Evolutionary conservation across 1,284 basidiomycete genomes (phyloP).

Genomic region (Austropuccinia psidii): DNA sequence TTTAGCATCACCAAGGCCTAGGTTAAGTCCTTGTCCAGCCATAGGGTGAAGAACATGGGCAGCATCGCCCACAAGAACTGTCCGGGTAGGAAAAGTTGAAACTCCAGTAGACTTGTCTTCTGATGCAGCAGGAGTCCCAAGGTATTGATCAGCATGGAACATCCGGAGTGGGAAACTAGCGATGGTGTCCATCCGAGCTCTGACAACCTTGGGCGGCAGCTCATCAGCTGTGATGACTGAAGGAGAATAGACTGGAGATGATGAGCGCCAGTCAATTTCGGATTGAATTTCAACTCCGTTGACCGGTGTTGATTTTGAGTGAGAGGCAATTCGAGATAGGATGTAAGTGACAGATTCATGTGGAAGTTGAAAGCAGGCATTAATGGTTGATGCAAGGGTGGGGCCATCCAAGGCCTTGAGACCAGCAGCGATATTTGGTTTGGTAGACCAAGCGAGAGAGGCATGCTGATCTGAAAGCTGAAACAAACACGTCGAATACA

Average conservation of each 20-base stretch:
- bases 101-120: constrained; percentile 10
- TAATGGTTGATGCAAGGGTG: constrained; percentile 68
- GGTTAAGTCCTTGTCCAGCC: constrained; percentile 93
- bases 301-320: not conserved
- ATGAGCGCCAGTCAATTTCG: constrained; percentile 35
- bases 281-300: not conserved
- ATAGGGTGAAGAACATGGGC: constrained; percentile 93
- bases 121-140: constrained; percentile 53
- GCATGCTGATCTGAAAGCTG: constrained; percentile 61
- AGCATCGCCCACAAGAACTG: constrained; percentile 87
- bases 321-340: constrained; percentile 11
- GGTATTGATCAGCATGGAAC: constrained; percentile 78
- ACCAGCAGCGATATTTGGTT: constrained; percentile 64
- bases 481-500: constrained; percentile 4
- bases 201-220: constrained; percentile 69
- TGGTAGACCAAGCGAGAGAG: constrained; percentile 93
- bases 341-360: constrained; percentile 57
- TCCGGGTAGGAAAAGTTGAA: constrained; percentile 55
- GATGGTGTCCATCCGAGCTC: constrained; percentile 62
- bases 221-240: constrained; percentile 51
- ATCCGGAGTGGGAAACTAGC: constrained; percentile 86
- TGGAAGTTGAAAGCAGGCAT: constrained; percentile 82
- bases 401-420: constrained; percentile 62
- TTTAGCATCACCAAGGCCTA: constrained; percentile 71
- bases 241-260: constrained; percentile 3